These are phyloP conservation scores for Anacardium occidentale DNA, from an alignment of 345 rosid species.

Conservation along the genomic window DNA sequence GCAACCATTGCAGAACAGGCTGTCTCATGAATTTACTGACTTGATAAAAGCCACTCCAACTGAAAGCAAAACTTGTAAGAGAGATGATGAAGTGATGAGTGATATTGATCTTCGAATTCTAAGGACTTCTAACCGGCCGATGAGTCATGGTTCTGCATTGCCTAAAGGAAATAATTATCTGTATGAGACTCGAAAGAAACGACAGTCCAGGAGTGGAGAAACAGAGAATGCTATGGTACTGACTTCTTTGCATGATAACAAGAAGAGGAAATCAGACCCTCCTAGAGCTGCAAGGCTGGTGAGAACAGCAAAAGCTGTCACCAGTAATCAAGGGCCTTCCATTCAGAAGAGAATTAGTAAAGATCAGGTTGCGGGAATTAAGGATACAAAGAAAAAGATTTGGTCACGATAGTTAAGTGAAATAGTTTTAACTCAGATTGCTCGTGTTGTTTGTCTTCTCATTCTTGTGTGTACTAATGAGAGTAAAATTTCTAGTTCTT, in stretches of 20 bases:
- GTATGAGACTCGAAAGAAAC: constrained; percentile 54
- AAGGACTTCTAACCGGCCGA: constrained; percentile 58
- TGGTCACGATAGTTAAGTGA: constrained; percentile 57
- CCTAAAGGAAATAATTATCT: constrained; percentile 36
- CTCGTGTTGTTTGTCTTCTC: not conserved
- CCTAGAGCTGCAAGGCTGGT: constrained; percentile 48
- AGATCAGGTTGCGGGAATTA: constrained; percentile 50
- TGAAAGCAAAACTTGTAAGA: constrained; percentile 42
- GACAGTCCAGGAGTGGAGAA: constrained; percentile 70
- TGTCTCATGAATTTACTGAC: constrained; percentile 38
- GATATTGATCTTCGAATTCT: constrained; percentile 58
- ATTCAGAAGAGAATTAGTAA: constrained; percentile 40
- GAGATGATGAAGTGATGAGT: constrained; percentile 43
- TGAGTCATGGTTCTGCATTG: constrained; percentile 38
- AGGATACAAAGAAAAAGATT: constrained; percentile 70
- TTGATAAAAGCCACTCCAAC: constrained; percentile 42
- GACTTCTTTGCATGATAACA: constrained; percentile 44
- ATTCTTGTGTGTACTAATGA: not conserved
- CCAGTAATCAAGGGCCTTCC: not conserved
- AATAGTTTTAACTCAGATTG: not conserved
- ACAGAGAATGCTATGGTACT: constrained; percentile 46
- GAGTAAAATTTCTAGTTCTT: not conserved
- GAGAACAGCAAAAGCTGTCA: constrained; percentile 52
- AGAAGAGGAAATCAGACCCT: constrained; percentile 78
- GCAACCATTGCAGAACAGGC: constrained; percentile 42